Evolutionary conservation across 2,329 filamentous ascomycete species (phyloP).

Genomic region (Cladophialophora bantiana): DNA sequence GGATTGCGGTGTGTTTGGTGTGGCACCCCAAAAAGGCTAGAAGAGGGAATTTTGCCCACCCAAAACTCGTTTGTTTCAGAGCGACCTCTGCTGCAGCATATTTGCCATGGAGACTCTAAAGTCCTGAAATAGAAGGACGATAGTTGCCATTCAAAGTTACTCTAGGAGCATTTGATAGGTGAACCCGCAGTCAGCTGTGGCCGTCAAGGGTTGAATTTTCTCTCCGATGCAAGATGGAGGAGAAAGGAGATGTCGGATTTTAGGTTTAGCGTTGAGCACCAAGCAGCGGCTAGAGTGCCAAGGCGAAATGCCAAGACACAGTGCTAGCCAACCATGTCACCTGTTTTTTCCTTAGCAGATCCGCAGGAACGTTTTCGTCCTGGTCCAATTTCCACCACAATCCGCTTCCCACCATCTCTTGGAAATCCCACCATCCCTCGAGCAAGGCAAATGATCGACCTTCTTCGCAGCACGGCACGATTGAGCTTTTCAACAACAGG

Average conservation of each 20-base stretch:
- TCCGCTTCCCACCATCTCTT: not conserved
- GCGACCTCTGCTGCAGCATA: conserved; percentile 4
- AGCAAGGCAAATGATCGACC: not conserved
- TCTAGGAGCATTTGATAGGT: not conserved
- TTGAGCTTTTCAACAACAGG: not conserved
- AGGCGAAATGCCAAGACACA: not conserved
- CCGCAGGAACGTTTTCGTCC: not conserved
- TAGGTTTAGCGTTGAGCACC: conserved; percentile 8
- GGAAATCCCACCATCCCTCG: not conserved
- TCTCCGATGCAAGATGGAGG: not conserved
- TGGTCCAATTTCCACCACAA: not conserved
- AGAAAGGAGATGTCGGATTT: conserved; percentile 9
- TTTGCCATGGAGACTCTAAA: not conserved
- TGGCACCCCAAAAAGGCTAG: conserved; percentile 3
- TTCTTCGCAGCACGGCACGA: not conserved
- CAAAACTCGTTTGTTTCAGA: conserved; percentile 1
- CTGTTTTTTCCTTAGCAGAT: not conserved
- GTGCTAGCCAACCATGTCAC: not conserved
- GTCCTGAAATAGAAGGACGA: not conserved
- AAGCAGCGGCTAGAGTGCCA: conserved; percentile 21
- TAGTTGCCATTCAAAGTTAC: not conserved
- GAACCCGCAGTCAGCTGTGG: not conserved
- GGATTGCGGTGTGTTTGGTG: conserved; percentile 7
- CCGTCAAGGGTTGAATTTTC: not conserved
- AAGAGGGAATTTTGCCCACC: not conserved